Evolutionary conservation across 495 filamentous ascomycete species (phyloP).

Genomic region (Lepidopterella palustris): DNA sequence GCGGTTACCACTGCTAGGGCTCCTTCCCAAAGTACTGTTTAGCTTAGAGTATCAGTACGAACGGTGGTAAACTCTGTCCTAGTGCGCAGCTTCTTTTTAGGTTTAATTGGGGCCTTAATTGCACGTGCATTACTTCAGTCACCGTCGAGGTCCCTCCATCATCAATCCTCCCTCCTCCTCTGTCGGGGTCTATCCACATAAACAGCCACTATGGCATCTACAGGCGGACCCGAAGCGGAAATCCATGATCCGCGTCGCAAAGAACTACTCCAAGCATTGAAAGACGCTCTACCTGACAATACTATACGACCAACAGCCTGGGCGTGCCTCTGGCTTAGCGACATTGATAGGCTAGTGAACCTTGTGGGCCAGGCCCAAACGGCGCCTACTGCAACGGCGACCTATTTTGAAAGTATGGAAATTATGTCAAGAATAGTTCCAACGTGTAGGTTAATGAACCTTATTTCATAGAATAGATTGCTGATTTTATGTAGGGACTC

Average conservation of each 20-base stretch:
- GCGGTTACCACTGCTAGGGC: too few species aligned
- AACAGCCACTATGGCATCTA: background rate
- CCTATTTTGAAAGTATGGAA: background rate
- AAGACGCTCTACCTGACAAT: background rate
- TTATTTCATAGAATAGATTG: background rate
- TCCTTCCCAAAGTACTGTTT: too few species aligned
- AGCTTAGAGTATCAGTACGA: too few species aligned
- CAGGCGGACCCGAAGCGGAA: background rate
- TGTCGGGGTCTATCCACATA: background rate
- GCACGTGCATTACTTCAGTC: too few species aligned
- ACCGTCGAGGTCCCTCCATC: too few species aligned
- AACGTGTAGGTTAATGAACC: background rate
- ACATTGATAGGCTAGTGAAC: background rate
- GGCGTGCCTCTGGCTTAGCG: slow-evolving; percentile 2
- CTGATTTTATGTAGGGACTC: background rate
- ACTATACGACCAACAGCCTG: background rate
- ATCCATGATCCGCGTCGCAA: background rate
- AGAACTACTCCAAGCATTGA: background rate
- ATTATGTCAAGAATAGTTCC: background rate
- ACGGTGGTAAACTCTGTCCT: too few species aligned
- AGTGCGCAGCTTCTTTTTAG: too few species aligned
- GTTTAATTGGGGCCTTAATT: too few species aligned
- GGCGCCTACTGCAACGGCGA: background rate
- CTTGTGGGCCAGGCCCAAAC: background rate
- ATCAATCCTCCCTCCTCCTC: background rate